A percentile compares a stretch with the other conserved stretches of the same genome.
phyloP scores from a whole-genome alignment of 805 yeast genomes.

The Debaryomyces castellii region DNA sequence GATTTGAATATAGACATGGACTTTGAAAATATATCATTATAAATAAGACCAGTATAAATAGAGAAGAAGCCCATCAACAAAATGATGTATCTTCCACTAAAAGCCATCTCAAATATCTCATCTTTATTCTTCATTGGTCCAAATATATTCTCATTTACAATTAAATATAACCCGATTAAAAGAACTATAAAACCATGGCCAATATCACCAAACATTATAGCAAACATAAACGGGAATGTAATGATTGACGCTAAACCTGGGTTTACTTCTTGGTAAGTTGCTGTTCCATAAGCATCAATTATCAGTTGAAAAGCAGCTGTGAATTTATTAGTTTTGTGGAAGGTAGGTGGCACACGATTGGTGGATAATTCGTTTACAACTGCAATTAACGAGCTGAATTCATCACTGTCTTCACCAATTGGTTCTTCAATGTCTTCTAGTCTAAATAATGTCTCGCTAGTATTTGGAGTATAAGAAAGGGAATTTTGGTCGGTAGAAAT shows the following conservation, averaged over 20 bases:
- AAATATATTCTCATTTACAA: conserved; percentile 53
- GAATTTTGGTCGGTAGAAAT: conserved; percentile 4
- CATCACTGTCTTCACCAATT: conserved; percentile 15
- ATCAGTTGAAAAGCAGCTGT: conserved; percentile 69
- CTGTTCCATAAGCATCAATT: conserved; percentile 76
- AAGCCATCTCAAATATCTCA: conserved; percentile 79
- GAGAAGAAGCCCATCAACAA: conserved; percentile 71
- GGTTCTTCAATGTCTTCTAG: conserved; percentile 17
- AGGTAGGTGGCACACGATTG: conserved; percentile 69
- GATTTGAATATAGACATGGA: conserved; percentile 65
- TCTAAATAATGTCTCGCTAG: conserved; percentile 18
- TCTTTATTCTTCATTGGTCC: conserved; percentile 58
- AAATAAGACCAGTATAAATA: conserved; percentile 70
- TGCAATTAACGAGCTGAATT: conserved; percentile 27
- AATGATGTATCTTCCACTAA: conserved; percentile 65
- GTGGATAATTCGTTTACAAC: conserved; percentile 63
- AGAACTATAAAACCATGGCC: conserved; percentile 72
- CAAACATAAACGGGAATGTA: conserved; percentile 81
- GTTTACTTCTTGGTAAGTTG: conserved; percentile 72
- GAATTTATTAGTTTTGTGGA: conserved; percentile 66
- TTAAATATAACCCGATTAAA: conserved; percentile 54
- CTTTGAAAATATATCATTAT: conserved; percentile 71
- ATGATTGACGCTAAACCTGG: conserved; percentile 74
- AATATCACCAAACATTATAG: conserved; percentile 80
- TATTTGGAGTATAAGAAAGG: conserved; percentile 2